Conservation (phyloP, 164 flowering plant genomes). For the Liriodendron chinense region DNA sequence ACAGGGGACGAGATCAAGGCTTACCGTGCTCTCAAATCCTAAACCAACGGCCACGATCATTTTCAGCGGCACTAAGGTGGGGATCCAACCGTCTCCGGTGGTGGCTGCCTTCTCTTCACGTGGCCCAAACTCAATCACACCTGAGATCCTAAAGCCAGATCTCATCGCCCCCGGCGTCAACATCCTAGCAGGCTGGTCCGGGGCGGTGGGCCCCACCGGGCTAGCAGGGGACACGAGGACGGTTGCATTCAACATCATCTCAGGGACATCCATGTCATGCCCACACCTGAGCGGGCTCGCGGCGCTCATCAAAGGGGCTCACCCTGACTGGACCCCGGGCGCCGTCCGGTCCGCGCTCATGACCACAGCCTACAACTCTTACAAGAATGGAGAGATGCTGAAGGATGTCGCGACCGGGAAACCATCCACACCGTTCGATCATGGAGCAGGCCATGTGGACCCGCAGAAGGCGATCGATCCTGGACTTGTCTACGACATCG, state of each 20-base stretch:
- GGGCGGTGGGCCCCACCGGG: conserved; percentile 60
- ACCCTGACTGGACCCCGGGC: conserved; percentile 86
- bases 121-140: conserved; percentile 66
- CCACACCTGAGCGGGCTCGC: conserved; percentile 84
- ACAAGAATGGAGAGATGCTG: conserved; percentile 46
- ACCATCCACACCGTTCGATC: conserved; percentile 71
- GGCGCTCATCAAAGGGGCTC: conserved; percentile 61
- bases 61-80: conserved; percentile 51
- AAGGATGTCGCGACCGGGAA: conserved; percentile 52
- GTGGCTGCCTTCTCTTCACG: conserved; percentile 79
- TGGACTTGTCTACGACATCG: conserved; percentile 76
- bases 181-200: conserved; percentile 85
- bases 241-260: conserved; percentile 66
- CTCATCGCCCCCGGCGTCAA: conserved; percentile 87
- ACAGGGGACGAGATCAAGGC: conserved; percentile 49
- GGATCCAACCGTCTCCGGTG: conserved; percentile 70
- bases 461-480: conserved; percentile 78
- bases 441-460: conserved; percentile 82
- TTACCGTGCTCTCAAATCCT: conserved; percentile 41
- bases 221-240: conserved; percentile 43
- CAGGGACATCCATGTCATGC: conserved; percentile 95
- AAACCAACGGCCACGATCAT: conserved; percentile 57
- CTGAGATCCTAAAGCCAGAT: conserved; percentile 79
- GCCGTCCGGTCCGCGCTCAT: conserved; percentile 76
- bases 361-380: conserved; percentile 71